Conservation (phyloP, 306 rosid genomes). For the Acacia acuminata region DNA sequence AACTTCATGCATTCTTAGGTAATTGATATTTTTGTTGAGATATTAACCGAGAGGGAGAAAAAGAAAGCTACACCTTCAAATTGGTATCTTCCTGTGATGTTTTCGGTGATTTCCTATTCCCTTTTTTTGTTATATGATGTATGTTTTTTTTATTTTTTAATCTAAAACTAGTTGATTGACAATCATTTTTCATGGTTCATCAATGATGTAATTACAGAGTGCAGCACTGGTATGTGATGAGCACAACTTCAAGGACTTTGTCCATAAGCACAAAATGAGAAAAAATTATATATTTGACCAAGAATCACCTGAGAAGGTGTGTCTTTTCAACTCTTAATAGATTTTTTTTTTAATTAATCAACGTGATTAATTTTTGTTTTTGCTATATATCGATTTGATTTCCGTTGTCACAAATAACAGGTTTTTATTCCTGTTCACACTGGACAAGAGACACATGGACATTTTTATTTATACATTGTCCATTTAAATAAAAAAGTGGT, state of each 20-base stretch:
- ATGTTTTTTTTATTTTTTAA: too few relatives aligned
- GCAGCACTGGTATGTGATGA: not conserved
- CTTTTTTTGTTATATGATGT: not conserved
- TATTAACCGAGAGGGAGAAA: not conserved
- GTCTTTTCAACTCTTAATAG: too few relatives aligned
- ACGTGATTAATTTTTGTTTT: too few relatives aligned
- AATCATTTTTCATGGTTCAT: too few relatives aligned
- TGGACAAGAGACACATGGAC: too few relatives aligned
- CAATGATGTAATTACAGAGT: not conserved
- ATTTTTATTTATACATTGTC: too few relatives aligned
- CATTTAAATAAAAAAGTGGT: too few relatives aligned
- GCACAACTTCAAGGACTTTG: not conserved
- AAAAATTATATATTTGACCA: not conserved
- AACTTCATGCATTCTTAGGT: not conserved
- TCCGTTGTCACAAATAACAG: too few relatives aligned
- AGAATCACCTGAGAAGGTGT: not conserved
- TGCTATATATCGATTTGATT: too few relatives aligned
- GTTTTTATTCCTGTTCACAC: too few relatives aligned
- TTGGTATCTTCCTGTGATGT: not conserved
- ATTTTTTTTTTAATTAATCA: too few relatives aligned
- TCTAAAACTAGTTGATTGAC: too few relatives aligned
- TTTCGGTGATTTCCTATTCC: not conserved
- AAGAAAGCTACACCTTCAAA: not conserved
- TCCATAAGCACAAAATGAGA: not conserved
- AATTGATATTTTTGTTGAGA: not conserved